Evolutionary conservation across 176 grass and related monocot species (phyloP).

Genomic region (Elymus sibiricus): DNA sequence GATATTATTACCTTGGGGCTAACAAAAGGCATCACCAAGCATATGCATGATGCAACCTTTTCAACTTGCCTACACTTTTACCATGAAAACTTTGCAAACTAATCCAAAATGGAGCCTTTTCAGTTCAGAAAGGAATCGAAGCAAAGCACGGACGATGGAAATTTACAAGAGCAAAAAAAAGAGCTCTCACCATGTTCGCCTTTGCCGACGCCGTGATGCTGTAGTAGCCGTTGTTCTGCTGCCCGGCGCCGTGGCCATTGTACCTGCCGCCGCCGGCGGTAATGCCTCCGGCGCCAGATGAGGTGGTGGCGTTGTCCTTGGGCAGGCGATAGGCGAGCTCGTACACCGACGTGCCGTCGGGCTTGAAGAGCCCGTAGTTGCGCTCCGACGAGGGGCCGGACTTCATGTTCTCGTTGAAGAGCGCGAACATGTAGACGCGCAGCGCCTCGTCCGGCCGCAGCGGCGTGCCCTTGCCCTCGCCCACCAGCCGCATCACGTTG

Average conservation of each 20-base stretch:
- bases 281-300: constrained; percentile 19
- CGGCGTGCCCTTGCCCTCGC: constrained; percentile 67
- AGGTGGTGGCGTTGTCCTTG: constrained; percentile 28
- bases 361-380: constrained; percentile 66
- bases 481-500: constrained; percentile 58
- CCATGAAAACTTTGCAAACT: neutral
- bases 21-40: neutral
- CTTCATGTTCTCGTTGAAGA: constrained; percentile 87
- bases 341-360: constrained; percentile 63
- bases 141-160: neutral
- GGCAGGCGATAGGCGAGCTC: constrained; percentile 45
- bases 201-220: constrained; percentile 41
- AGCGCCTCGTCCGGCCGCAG: constrained; percentile 43
- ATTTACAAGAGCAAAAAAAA: neutral
- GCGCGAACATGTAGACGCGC: constrained; percentile 61
- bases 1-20: neutral
- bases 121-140: neutral
- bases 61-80: neutral
- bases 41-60: too few species aligned
- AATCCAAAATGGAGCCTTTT: neutral
- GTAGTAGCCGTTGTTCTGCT: constrained; percentile 41
- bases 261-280: neutral
- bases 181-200: constrained; percentile 3
- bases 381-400: constrained; percentile 65
- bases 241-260: constrained; percentile 5